Evolutionary conservation across 192 early-diverging fungal species (phyloP), one percentile per base, ranked within the genome.

Genomic region (Spizellomyces punctatus): DNA sequence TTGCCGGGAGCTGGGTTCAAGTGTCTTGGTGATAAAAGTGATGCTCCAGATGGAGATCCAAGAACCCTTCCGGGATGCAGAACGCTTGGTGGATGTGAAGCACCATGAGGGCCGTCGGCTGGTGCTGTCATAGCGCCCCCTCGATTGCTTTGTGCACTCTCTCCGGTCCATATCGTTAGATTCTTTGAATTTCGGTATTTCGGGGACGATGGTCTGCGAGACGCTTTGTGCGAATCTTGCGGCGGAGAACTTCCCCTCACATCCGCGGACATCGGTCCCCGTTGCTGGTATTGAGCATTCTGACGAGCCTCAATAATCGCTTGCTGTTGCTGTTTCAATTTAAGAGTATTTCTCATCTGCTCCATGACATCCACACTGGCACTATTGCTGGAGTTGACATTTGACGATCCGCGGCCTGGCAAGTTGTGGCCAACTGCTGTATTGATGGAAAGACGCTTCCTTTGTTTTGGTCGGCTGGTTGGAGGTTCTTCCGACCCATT

Each of bases 261-360:
- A 45, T 72, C 50, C 0, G 71, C 71, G 1, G 57, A 68, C 68
- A 63, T 65, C 2, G 66, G 16, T 14, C 70, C 66, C 7, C 76
- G 54, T 42, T 68, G 66, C 22, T 74, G 75, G 12, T 62, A 61
- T 19, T 66, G 71, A 19, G 54, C 69, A 44, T 71, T 71, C 48
- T 84, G 81, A 66, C 85, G 76, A 17, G 83, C 76, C 49, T 88
- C 88, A 64, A 86, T 88, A 59, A 89, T 83, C 12, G 88, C 84
- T 68, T 86, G 83, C 72, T 89, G 88, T 69, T 89, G 87, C 74
- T 89, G 84, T 62, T 85, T 87, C 43, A 89, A 63, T 64, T 79
- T 82, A 14, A 86, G 62, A 4, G 79, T 80, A 6, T 80, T 80
- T 12, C 82, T 66, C 64, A 87, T 78, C 47, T 82, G 83, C 69